phyloP scores from a whole-genome alignment of 2,329 filamentous ascomycete genomes.

The Diaporthe helianthi region DNA sequence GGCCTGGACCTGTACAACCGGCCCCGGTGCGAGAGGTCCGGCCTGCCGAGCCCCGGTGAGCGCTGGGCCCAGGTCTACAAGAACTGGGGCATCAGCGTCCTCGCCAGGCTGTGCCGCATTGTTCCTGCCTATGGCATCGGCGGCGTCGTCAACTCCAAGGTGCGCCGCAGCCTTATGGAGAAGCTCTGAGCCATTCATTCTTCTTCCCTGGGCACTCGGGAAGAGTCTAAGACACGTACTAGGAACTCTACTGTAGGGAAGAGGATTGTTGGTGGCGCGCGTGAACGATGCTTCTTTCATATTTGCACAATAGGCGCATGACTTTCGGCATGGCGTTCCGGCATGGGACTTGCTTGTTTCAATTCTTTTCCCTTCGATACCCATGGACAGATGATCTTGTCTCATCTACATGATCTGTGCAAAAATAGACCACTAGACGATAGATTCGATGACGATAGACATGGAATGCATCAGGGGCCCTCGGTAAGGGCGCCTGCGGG shows the following conservation, averaged over 20 bases:
- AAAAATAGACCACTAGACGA: slow-evolving; percentile 32
- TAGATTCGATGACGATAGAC: slow-evolving; percentile 29
- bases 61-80: slow-evolving; percentile 71
- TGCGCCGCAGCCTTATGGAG: slow-evolving; percentile 72
- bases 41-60: slow-evolving; percentile 55
- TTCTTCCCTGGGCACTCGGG: not conserved
- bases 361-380: slow-evolving; percentile 27
- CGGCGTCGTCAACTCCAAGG: slow-evolving; percentile 81
- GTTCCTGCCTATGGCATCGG: slow-evolving; percentile 89
- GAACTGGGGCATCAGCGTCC: slow-evolving; percentile 77
- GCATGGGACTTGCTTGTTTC: slow-evolving; percentile 10
- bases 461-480: slow-evolving; percentile 12
- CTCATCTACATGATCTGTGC: slow-evolving; percentile 34
- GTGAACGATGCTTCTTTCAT: not conserved
- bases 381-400: slow-evolving; percentile 28
- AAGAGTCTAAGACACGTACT: not conserved
- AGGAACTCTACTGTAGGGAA: not conserved
- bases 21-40: slow-evolving; percentile 50
- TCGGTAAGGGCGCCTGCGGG: not conserved
- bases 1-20: slow-evolving; percentile 89
- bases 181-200: slow-evolving; percentile 55
- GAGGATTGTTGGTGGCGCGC: not conserved
- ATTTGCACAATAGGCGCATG: slow-evolving; percentile 25
- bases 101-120: slow-evolving; percentile 82
- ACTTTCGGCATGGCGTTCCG: slow-evolving; percentile 31